Base-by-base conservation (phyloP, 2,329 filamentous ascomycete species). In the Venturia aucupariae region DNA sequence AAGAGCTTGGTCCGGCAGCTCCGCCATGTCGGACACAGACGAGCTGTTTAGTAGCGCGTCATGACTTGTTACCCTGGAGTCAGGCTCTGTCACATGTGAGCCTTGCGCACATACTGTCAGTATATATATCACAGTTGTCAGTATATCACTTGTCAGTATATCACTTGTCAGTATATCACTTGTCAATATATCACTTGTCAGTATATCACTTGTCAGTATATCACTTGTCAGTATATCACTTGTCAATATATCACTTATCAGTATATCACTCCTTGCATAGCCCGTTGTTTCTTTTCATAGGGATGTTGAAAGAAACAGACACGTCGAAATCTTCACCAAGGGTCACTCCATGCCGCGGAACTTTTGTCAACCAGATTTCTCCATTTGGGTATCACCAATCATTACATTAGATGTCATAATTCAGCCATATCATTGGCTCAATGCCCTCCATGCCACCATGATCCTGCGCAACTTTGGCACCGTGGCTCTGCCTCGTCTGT, bases 401-500 rank as follows among this genome's bases (percentile, higher is more conserved):
- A 55, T 55, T 35, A 55, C 51, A 57, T 57, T 57, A 57, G 15
- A 22, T n/a, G n/a, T 57, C 27, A 57, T 32, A n/a, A 3, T 32
- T 57, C 27, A 19, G 35, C 19, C n/a, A 54, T 7, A 19, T 54
- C 48, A 54, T 30, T 54, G 24, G 60, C 41, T 51, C 46, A 55
- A 57, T 27, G 62, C 51, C 39, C 39, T 3, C 83, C 84, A 87
- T 38, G 83, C 85, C 38, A 87, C 84, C 65, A 73, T 72, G 32
- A 87, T 69, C 66, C 86, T 78, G 69, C 77, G 75, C 72, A 72
- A 73, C 66, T 72, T 76, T 7, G 79, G 77, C 60, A 82, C 80
- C 19, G 79, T 81, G 17, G 79, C 79, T 57, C 75, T 71, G 5
- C 78, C 78, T 42, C 73, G 75, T 65, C 77, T 80, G 4, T 80